A percentile compares a stretch with the other conserved stretches of the same genome.
These are phyloP conservation scores for Onygena corvina DNA, from an alignment of 2,329 filamentous ascomycete species.

Conservation along the genomic window DNA sequence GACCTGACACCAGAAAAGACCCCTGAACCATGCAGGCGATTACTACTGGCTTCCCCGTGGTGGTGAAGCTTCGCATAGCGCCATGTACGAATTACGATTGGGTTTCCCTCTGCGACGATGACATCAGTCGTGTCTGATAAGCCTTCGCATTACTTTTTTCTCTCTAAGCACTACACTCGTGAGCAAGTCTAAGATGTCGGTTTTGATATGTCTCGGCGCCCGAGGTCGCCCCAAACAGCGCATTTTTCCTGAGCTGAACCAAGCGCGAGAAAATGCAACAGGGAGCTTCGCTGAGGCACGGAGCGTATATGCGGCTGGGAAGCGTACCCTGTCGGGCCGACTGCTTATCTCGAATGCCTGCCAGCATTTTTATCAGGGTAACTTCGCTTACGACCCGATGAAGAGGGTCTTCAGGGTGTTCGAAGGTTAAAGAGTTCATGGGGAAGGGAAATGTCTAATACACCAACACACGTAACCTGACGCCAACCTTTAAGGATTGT, in stretches of 20 bases:
- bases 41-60: background rate
- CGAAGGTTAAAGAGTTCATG: background rate
- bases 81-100: slow-evolving; percentile 3
- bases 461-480: too few species aligned
- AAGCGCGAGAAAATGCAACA: too few species aligned
- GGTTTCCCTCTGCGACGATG: background rate
- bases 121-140: background rate
- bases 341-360: background rate
- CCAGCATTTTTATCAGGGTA: background rate
- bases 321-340: background rate
- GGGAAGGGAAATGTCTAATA: too few species aligned
- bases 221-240: too few species aligned
- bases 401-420: background rate
- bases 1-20: background rate
- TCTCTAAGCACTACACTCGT: too few species aligned
- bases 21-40: background rate
- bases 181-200: too few species aligned
- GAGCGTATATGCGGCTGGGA: background rate
- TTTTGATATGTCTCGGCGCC: too few species aligned
- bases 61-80: background rate
- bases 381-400: slow-evolving; percentile 6
- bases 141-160: background rate
- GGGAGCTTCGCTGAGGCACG: too few species aligned
- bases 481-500: background rate
- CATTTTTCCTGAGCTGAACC: too few species aligned